Base-by-base conservation (phyloP, 257 asterid species). In the Striga asiatica region DNA sequence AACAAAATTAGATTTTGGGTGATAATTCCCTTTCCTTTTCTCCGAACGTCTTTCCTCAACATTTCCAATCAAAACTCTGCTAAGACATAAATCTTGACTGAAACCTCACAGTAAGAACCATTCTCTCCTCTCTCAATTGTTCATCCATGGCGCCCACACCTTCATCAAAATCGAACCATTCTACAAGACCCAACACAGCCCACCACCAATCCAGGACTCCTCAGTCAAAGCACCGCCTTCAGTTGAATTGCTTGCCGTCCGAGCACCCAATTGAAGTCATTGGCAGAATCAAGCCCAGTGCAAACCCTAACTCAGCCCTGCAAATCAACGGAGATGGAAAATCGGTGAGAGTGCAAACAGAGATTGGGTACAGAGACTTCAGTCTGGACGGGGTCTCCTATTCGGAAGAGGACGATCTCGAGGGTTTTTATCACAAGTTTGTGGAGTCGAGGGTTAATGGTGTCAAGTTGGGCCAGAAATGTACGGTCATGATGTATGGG, bases 401-500 rank as follows among this genome's bases (percentile, higher is more conserved):
- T 11, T 87, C 99, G 0, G 99, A 88, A 25, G 79, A 81, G 6
- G 94, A 92, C 2, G 94, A 73, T 56, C 79, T 92, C 21, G 95
- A 88, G 6, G 74, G 67, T 0, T 92, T 92, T 29, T 92, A 92
- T 31, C 70, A 46, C 74, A 88, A 79, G 4, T 88, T 88, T 17
- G 95, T 92, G 3, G 69, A 77, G 48, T 83, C 93, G 0, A 76
- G 99, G 63, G 79, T 92, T 3, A 71, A 81, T 24, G 99, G 85
- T 0, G 97, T 92, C 24, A 88, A 81, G 60, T 4, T 79, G 60
- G 99, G 99, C 27, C 84, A 73, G 25, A 88, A 82, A 52, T 92
- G 99, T n/a, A 87, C 98, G 0, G 71, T 91, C 0, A 87, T 91
- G 96, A 87, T 87, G 98, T 91, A 91, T 34, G 99, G 99, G 0